Base-by-base conservation (phyloP, 805 yeast species). In the Schizosaccharomyces japonicus region DNA sequence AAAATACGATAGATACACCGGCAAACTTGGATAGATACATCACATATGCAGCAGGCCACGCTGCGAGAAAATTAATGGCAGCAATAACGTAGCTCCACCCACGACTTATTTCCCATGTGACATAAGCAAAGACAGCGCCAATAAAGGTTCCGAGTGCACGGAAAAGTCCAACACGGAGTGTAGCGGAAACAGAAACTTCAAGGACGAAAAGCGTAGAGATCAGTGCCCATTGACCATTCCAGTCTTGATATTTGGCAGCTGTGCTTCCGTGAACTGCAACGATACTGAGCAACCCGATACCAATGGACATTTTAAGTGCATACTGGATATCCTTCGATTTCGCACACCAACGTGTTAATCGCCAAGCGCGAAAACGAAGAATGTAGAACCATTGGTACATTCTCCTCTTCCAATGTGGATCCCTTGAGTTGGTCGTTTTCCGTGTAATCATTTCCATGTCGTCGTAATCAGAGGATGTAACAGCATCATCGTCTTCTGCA, bases 81-180 rank as follows among this genome's bases (percentile, higher is more conserved):
- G 46, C 46, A 11, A 42, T 42, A 15, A 17, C 46, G 21, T 28
- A 42, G 27, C 33, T 29, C 31, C 33, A 28, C 8, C 46, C 33
- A 17, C n/a, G 46, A 21, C 46, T 28, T 13, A 29, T 21, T 27
- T 42, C 46, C 46, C 46, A 42, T 19, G 39, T 25, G 6, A 31
- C 39, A 2, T 19, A 45, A 7, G 39, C 47, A 45, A 17, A 45
- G n/a, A 45, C 39, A n/a, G 47, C 47, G 19, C 47, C 47, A n/a
- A 27, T n/a, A 3, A 31, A 28, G 15, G 47, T 45, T 8, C 39
- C 47, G 13, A 32, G n/a, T 7, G 33, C 25, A 13, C 47, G 47
- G 23, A 45, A 31, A 13, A 31, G 15, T 6, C 36, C 28, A 2
- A 32, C 39, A 3, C 47, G 36, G 13, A 45, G 13, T 10, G 47